Conservation (phyloP, 768 basidiomycete species). For the Thelephora ganbajun region DNA sequence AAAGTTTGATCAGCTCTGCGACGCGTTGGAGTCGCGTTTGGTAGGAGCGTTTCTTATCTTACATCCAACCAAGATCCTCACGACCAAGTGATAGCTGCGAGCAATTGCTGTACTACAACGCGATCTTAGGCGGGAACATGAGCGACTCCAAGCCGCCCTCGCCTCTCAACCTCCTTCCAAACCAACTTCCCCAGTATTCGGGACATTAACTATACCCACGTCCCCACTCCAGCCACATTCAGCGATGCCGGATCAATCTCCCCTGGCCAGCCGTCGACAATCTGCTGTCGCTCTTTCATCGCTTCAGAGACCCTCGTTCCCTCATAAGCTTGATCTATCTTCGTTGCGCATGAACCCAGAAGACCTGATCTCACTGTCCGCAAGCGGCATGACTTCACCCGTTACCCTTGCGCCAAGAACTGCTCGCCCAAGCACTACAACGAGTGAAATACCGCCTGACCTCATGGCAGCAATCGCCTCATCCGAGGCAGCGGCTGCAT, state of each 20-base stretch:
- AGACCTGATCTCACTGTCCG: conserved; percentile 41
- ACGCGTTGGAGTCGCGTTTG: conserved; percentile 59
- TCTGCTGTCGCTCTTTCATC: conserved; percentile 75
- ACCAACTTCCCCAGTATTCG: conserved; percentile 2
- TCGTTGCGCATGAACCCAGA: conserved; percentile 53
- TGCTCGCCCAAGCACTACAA: conserved; percentile 36
- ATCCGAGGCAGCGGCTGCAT: conserved; percentile 15
- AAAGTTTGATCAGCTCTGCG: conserved; percentile 69
- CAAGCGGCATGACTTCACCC: conserved; percentile 56
- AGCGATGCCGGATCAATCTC: conserved; percentile 13
- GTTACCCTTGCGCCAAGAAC: conserved; percentile 76
- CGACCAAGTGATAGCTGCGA: conserved; percentile 32
- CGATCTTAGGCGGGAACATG: conserved; percentile 50
- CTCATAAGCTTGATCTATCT: conserved; percentile 75
- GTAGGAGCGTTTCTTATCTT: conserved; percentile 25
- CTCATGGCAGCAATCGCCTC: conserved; percentile 42
- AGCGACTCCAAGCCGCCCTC: conserved; percentile 22
- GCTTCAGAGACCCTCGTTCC: conserved; percentile 55
- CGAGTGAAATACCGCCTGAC: conserved; percentile 38
- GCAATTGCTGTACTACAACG: conserved; percentile 62
- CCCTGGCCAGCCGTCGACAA: conserved; percentile 36
- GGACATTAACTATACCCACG: conserved; percentile 11
- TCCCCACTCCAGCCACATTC: conserved; percentile 22
- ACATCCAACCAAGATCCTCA: not conserved
- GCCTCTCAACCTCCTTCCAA: not conserved